A percentile compares a stretch with the other conserved stretches of the same genome.
These are phyloP conservation scores for Meyerozyma smithsonii DNA, from an alignment of 1,139 yeast species.

Conservation along the genomic window DNA sequence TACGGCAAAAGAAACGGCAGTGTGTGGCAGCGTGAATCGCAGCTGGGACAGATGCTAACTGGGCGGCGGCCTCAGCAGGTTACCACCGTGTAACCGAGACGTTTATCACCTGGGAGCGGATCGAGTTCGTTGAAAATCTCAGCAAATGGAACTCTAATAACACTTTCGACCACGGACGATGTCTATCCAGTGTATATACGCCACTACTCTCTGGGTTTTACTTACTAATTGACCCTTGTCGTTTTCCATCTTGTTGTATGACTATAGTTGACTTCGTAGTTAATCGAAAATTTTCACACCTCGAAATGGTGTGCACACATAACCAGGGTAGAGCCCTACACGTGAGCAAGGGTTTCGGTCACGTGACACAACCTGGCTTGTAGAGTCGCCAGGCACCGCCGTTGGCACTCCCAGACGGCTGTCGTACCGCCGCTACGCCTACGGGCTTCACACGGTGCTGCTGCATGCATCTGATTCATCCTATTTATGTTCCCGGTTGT, in stretches of 20 bases:
- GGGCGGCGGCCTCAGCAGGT: too few species aligned
- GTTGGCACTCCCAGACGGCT: neutral
- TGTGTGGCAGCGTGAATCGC: neutral
- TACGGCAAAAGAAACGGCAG: neutral
- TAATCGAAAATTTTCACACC: conserved; percentile 9
- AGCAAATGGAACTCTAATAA: neutral
- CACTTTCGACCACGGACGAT: neutral
- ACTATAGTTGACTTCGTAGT: conserved; percentile 4
- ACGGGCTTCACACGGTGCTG: too few species aligned
- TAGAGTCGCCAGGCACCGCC: neutral
- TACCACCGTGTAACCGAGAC: too few species aligned
- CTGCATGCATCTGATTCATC: neutral
- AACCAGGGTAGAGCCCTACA: conserved; percentile 3
- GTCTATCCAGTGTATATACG: neutral
- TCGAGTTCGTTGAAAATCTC: neutral
- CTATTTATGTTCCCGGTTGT: neutral
- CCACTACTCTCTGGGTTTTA: conserved; percentile 16
- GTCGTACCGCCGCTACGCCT: too few species aligned
- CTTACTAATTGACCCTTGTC: conserved; percentile 99
- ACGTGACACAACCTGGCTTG: neutral
- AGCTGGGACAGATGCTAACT: neutral
- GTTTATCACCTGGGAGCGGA: too few species aligned
- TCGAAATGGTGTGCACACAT: conserved; percentile 7
- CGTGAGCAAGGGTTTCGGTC: neutral
- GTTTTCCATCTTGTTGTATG: conserved; percentile 86